phyloP scores from a whole-genome alignment of 345 rosid genomes.

The Eucalyptus tenuipes region DNA sequence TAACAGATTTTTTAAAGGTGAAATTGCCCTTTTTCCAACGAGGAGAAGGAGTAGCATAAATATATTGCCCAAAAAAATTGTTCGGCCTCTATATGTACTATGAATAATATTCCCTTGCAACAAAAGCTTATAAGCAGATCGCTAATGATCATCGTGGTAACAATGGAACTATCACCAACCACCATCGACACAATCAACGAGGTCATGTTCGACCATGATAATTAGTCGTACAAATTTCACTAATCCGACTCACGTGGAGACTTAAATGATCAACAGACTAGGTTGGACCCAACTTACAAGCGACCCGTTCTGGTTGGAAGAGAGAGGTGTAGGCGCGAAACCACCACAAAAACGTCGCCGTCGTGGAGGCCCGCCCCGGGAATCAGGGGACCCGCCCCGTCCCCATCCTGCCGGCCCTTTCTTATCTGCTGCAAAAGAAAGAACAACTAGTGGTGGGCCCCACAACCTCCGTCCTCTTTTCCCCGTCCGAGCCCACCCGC shows the following conservation, averaged over 20 bases:
- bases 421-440: background rate
- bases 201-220: background rate
- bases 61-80: background rate
- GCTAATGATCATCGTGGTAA: background rate
- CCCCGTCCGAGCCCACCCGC: background rate
- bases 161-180: background rate
- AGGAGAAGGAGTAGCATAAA: background rate
- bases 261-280: background rate
- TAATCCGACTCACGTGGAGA: background rate
- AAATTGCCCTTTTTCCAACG: background rate
- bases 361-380: background rate
- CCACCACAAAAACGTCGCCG: background rate
- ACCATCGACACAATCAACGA: background rate
- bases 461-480: background rate
- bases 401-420: background rate
- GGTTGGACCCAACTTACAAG: background rate
- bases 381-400: background rate
- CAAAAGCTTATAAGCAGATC: background rate
- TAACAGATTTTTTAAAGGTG: background rate
- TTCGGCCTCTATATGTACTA: rapidly evolving
- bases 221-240: background rate
- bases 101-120: background rate
- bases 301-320: background rate
- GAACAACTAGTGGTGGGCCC: background rate
- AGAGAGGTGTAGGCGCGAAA: background rate